Evolutionary conservation across 805 yeast species (phyloP), one percentile per base, ranked within the genome.

Genomic region (Debaryomyces tyrocola): DNA sequence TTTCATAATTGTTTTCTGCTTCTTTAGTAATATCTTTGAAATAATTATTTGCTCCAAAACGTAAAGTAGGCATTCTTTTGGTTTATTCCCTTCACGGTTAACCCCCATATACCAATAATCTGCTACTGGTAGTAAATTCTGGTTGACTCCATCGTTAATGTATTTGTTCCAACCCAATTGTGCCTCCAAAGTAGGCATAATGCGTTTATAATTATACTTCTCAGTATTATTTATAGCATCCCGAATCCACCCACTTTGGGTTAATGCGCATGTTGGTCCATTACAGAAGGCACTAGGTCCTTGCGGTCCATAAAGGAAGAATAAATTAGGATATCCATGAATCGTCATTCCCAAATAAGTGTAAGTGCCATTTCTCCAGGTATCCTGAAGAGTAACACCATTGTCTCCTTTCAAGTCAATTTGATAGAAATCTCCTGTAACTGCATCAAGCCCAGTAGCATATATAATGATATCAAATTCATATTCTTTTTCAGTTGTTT

Each of bases 71-170:
- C 40, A 37, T 24, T 21, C 33, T 7, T 14, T 37, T 15, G 28
- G 18, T 12, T 37, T 37, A 4, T 12, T 37, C 15, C 28, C 33
- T 6, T 37, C 33, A 37, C 31, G 20, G 48, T 58, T 61, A 14
- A 60, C 57, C 6, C 67, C 67, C 65, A 60, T 61, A 35, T 61
- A 63, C 60, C 62, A 58, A 6, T 59, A 56, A 35, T 48, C 55
- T 11, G 64, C 55, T 20, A 42, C 40, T 21, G 60, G 59, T 37
- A 57, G 53, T 43, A 62, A 46, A 3, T 64, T 51, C 2, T 21
- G 38, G 20, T 41, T 39, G 27, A 52, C 48, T 36, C n/a, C 41
- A 28, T 56, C 58, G 35, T 58, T 50, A 28, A 62, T 48, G 28
- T 48, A 41, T 35, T 52, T 49, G 6, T 49, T 40, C 46, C 49